A percentile compares a stretch with the other conserved stretches of the same genome.
Conservation (phyloP, 441 rosid genomes). For the Biscutella laevigata region DNA sequence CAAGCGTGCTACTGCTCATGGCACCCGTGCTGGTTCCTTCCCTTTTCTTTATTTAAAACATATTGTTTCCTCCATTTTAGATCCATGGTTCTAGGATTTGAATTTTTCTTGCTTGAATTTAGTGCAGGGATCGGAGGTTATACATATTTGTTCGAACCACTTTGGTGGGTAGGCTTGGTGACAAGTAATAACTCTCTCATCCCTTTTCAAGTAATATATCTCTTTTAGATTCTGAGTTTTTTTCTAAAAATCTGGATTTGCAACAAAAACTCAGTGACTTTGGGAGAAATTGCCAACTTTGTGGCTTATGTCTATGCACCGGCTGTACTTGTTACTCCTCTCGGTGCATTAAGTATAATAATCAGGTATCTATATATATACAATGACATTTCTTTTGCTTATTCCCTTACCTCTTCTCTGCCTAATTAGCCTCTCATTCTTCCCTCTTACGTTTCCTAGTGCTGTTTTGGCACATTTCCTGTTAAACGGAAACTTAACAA, state of each 20-base stretch:
- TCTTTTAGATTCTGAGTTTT: no score
- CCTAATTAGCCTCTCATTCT: background rate
- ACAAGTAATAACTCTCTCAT: conserved; percentile 31
- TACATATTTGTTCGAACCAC: conserved; percentile 55
- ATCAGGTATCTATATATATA: conserved; percentile 38
- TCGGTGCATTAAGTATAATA: conserved; percentile 62
- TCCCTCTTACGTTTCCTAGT: conserved; percentile 16
- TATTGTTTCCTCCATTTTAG: background rate
- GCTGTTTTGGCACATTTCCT: conserved; percentile 61
- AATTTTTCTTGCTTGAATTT: background rate
- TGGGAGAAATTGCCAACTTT: conserved; percentile 64
- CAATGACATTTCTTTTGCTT: no score
- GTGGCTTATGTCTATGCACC: conserved; percentile 68
- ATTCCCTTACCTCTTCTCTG: background rate
- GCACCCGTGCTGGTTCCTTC: conserved; percentile 52
- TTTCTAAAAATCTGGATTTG: no score
- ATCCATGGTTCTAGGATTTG: background rate
- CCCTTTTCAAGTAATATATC: no score
- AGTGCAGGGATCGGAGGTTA: conserved; percentile 50
- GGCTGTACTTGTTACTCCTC: conserved; percentile 67
- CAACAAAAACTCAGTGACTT: conserved; percentile 51
- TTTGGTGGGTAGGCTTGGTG: conserved; percentile 66
- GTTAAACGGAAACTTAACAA: conserved; percentile 42
- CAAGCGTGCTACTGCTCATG: conserved; percentile 52
- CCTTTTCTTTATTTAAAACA: background rate